A percentile compares a stretch with the other conserved stretches of the same genome.
Conservation (phyloP, 2,329 filamentous ascomycete genomes). For the Beauveria scarabaeidicola region DNA sequence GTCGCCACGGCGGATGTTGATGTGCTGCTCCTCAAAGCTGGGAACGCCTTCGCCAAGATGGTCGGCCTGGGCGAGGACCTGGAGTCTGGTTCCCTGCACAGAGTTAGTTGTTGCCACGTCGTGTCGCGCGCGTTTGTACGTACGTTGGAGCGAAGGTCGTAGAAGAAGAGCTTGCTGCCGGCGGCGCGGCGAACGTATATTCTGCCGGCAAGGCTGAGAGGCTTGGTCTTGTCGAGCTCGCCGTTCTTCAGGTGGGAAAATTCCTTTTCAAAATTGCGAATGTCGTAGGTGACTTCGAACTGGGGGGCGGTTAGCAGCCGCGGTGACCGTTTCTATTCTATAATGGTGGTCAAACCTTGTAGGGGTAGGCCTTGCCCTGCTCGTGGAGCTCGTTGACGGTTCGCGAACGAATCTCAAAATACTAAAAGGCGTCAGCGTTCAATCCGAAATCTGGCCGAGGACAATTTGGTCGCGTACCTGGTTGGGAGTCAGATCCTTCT, state of each 20-base stretch:
- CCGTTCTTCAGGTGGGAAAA: slow-evolving; percentile 81
- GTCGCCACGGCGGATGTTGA: slow-evolving; percentile 82
- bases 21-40: slow-evolving; percentile 80
- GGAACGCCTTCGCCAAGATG: slow-evolving; percentile 57
- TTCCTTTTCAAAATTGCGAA: slow-evolving; percentile 69
- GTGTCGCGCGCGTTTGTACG: background rate
- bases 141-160: slow-evolving; percentile 49
- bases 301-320: slow-evolving; percentile 12
- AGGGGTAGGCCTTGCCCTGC: slow-evolving; percentile 58
- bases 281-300: slow-evolving; percentile 78
- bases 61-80: slow-evolving; percentile 87
- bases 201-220: slow-evolving; percentile 70
- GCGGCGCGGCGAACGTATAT: slow-evolving; percentile 82
- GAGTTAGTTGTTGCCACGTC: background rate
- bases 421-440: slow-evolving; percentile 29
- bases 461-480: slow-evolving; percentile 25
- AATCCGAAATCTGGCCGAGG: background rate
- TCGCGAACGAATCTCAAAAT: slow-evolving; percentile 92
- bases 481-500: slow-evolving; percentile 49
- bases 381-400: slow-evolving; percentile 47
- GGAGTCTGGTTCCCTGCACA: slow-evolving; percentile 56
- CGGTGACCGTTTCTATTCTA: background rate
- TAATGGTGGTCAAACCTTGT: slow-evolving; percentile 44
- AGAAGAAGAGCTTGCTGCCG: slow-evolving; percentile 83
- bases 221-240: slow-evolving; percentile 67